Percentiles rank a stretch among this genome's conserved stretches.
phyloP scores from a whole-genome alignment of 106 monocot species.

The Agapanthus africanus region DNA sequence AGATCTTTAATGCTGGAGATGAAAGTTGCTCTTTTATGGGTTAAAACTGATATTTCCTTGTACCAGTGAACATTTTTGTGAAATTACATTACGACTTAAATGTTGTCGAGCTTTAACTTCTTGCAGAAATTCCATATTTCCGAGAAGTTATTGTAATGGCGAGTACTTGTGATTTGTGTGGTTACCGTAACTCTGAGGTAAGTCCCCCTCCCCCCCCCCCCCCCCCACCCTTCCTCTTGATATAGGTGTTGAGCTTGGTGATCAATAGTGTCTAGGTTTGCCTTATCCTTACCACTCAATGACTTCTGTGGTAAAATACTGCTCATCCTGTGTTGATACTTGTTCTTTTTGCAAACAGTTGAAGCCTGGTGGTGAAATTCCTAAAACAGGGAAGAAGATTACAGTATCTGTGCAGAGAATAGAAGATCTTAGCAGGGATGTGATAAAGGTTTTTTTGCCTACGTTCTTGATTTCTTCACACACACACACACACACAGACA shows the following conservation, averaged over 20 bases:
- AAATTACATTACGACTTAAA: background rate
- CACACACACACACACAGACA: too few species aligned
- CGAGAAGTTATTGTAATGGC: constrained; percentile 98
- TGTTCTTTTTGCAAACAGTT: constrained; percentile 60
- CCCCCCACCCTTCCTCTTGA: constrained; percentile 1
- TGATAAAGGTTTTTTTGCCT: constrained; percentile 71
- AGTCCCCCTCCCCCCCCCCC: too few species aligned
- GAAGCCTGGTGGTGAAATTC: constrained; percentile 94
- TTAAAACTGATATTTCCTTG: background rate
- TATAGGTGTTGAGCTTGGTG: background rate
- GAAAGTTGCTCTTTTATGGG: background rate
- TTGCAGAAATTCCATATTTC: constrained; percentile 91
- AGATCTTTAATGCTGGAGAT: background rate
- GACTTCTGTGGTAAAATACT: background rate
- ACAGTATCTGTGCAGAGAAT: constrained; percentile 47
- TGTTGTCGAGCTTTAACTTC: constrained; percentile 31
- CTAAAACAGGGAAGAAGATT: constrained; percentile 67
- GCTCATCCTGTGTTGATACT: background rate
- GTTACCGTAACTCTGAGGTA: constrained; percentile 97
- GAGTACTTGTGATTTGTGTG: constrained; percentile 81
- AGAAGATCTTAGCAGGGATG: constrained; percentile 82
- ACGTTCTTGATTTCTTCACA: constrained; percentile 4
- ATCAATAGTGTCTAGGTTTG: background rate
- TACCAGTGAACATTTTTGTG: background rate
- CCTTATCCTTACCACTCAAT: background rate